Conservation (phyloP, 345 rosid species). For the Murraya koenigii region DNA sequence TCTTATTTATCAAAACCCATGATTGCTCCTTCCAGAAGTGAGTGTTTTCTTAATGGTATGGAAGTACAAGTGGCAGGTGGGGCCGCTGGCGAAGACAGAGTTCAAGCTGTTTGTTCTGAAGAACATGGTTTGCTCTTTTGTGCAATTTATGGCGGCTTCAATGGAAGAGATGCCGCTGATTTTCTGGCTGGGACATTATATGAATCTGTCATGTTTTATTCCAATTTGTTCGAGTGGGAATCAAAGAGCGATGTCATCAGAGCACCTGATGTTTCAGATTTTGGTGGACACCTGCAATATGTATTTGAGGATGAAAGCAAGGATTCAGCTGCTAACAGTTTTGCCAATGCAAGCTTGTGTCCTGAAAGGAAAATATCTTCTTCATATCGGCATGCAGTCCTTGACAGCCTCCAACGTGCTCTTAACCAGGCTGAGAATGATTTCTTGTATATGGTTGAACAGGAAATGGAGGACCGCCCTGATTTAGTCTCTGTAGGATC, state of each 20-base stretch:
- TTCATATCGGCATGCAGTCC: conserved; percentile 60
- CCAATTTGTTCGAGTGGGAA: conserved; percentile 57
- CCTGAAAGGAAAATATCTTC: conserved; percentile 28
- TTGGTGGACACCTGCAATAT: conserved; percentile 24
- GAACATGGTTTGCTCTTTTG: conserved; percentile 94
- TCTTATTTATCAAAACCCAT: conserved; percentile 47
- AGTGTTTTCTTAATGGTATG: conserved; percentile 64
- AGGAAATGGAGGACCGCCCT: conserved; percentile 97
- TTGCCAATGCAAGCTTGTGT: conserved; percentile 11
- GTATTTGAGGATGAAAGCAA: conserved; percentile 22
- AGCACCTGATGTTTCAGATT: conserved; percentile 22
- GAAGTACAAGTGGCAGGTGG: conserved; percentile 98
- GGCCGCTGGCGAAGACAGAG: conserved; percentile 98
- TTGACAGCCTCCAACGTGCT: conserved; percentile 76
- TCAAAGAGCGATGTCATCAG: conserved; percentile 38
- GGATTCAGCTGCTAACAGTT: conserved; percentile 5
- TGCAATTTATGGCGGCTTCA: conserved; percentile 90
- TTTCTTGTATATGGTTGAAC: conserved; percentile 88
- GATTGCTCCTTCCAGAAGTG: conserved; percentile 67
- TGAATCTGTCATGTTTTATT: conserved; percentile 58
- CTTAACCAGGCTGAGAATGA: conserved; percentile 82
- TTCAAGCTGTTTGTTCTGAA: conserved; percentile 97
- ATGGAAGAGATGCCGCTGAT: conserved; percentile 99
- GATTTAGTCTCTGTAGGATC: conserved; percentile 95
- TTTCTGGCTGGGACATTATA: conserved; percentile 92